Conservation (phyloP, 2,329 filamentous ascomycete species). For the Aspergillus japonicus region DNA sequence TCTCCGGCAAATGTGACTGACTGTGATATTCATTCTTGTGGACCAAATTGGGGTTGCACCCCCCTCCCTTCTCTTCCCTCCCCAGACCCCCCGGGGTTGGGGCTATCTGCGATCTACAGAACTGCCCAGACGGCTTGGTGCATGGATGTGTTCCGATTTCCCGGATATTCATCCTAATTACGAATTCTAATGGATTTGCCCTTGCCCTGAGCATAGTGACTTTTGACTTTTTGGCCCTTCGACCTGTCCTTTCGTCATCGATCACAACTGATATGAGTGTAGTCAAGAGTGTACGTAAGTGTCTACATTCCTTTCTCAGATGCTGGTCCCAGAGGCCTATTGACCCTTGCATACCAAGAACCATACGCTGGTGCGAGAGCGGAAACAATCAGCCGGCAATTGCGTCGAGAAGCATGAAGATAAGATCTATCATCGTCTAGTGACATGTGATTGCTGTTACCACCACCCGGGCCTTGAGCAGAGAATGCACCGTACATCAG, state of each 20-base stretch:
- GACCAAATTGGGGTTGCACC: background rate
- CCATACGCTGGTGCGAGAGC: background rate
- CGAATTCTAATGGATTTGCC: background rate
- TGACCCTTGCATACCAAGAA: background rate
- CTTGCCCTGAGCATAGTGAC: background rate
- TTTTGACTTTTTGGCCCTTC: background rate
- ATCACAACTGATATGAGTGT: too few relatives aligned
- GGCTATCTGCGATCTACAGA: constrained; percentile 20
- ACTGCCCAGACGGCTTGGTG: constrained; percentile 21
- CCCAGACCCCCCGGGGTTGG: constrained; percentile 12
- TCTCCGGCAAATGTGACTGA: background rate
- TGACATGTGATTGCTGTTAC: background rate
- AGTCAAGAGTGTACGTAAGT: too few relatives aligned
- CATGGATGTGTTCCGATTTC: constrained; percentile 23
- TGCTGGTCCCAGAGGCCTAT: background rate
- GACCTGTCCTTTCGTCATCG: too few relatives aligned
- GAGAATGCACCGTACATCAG: background rate
- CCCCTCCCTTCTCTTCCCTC: background rate
- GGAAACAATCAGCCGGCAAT: background rate
- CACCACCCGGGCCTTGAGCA: background rate
- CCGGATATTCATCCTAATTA: constrained; percentile 9
- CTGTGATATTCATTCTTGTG: background rate
- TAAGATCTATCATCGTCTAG: background rate
- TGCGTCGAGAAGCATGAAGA: background rate
- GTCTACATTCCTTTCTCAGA: background rate